Percentiles rank a stretch among this genome's conserved stretches.
These are phyloP conservation scores for Parsonsia alboflavescens DNA, from an alignment of 257 asterid genomes.

Conservation along the genomic window DNA sequence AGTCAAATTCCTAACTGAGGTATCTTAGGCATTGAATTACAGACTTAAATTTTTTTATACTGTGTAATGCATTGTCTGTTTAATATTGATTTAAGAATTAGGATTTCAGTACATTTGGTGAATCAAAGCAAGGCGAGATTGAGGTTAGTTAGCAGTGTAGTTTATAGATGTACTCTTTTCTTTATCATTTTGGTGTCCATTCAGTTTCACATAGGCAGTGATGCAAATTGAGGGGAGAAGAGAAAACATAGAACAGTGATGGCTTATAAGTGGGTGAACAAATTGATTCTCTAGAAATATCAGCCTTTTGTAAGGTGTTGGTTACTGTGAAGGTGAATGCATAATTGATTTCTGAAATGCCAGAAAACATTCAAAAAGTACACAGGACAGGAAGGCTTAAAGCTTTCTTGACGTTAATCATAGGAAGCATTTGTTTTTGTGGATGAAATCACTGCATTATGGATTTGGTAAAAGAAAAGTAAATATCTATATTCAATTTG, in stretches of 20 bases:
- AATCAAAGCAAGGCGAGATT: background rate
- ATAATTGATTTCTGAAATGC: background rate
- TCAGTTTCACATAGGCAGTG: background rate
- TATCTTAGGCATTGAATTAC: background rate
- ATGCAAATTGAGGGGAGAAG: background rate
- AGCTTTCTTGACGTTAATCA: background rate
- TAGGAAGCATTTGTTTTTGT: background rate
- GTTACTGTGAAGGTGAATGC: background rate
- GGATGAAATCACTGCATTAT: background rate
- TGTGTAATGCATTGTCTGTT: background rate
- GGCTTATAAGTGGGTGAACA: background rate
- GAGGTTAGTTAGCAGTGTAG: background rate
- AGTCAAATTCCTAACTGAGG: background rate
- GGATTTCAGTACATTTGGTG: background rate
- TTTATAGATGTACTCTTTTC: background rate
- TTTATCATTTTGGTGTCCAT: background rate
- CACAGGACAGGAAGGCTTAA: background rate
- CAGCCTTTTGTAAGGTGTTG: background rate
- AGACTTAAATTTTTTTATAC: background rate
- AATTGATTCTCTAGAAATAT: background rate
- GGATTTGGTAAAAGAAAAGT: background rate
- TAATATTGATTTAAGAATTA: background rate
- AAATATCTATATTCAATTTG: conserved; percentile 4
- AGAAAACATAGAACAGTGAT: background rate
- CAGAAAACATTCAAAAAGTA: background rate